Evolutionary conservation across 441 rosid genomes (phyloP), one percentile per base, ranked within the genome.

Genomic region (Mallotus japonicus): DNA sequence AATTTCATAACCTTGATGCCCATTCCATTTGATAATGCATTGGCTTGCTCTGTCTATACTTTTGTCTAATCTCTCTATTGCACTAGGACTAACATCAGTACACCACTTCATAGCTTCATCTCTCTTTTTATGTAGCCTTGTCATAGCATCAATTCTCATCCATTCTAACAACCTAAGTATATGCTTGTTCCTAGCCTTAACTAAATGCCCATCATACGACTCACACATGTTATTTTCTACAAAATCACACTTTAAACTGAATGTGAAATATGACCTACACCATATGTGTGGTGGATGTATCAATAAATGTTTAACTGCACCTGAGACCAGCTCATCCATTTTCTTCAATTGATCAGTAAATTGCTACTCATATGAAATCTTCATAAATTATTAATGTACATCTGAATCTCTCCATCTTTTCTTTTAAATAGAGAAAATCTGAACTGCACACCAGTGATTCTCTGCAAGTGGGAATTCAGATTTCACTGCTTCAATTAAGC

Each of bases 271-370:
- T 0, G 69, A 28, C 37, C 19, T 47, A 14, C 56, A 65, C 40
- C 13, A 65, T 0, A 15, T 28, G 3, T 13, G 10, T 14, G 65
- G 46, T 13, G 44, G 65, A 32, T 34, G 34, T 14, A 3, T 34
- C 10, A 61, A 9, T 2, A 61, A 0, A 34, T 61, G 46, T 3
- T 61, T 19, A 5, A 34, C 19, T 7, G 20, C 1, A 6, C 50
- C 50, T 2, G 0, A 5, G 0, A 24, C 66, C 3, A 16, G 0
- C 0, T 8, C 3, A 1, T 62, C 50, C 1, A 62, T 0, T 0
- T 15, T 1, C 4, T 62, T 9, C 4, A 62, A 11, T 8, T 62
- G 2, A 17, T 34, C 24, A 9, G 16, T 3, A 24, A 24, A 24
- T 24, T 24, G 28, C 2, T 16, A 1, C 3, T 34, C 0, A 4